Conservation (phyloP, 768 basidiomycete species). For the Pleurotus tuoliensis region DNA sequence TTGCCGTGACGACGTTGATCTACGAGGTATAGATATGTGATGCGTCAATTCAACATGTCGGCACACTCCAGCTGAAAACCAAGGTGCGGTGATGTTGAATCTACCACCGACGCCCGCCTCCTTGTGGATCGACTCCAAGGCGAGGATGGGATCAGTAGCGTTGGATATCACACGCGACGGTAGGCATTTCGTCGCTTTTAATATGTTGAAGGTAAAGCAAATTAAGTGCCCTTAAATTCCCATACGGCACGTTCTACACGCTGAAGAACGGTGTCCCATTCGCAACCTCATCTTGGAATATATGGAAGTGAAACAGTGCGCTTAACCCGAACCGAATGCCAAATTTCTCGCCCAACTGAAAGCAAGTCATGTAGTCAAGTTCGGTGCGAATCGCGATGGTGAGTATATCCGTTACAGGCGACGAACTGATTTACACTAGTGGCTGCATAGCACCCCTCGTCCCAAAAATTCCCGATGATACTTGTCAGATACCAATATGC, state of each 20-base stretch:
- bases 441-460: constrained; percentile 12
- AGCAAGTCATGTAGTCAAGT: constrained; percentile 14
- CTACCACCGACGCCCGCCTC: constrained; percentile 8
- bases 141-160: constrained; percentile 14
- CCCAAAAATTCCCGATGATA: constrained; percentile 15
- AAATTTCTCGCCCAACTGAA: constrained; percentile 13
- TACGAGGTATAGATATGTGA: constrained; percentile 12
- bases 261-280: background rate
- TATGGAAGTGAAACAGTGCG: constrained; percentile 15
- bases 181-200: background rate
- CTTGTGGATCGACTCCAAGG: constrained; percentile 16
- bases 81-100: constrained; percentile 2
- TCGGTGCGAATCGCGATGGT: constrained; percentile 13
- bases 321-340: constrained; percentile 15
- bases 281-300: constrained; percentile 13
- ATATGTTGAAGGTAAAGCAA: background rate
- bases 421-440: too few species aligned
- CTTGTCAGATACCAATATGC: constrained; percentile 15
- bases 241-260: constrained; percentile 8
- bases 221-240: constrained; percentile 11
- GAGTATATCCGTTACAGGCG: background rate
- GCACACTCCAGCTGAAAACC: constrained; percentile 14
- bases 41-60: constrained; percentile 14
- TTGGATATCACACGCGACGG: constrained; percentile 17
- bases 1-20: too few species aligned